Percentiles rank a stretch among this genome's conserved stretches.
These are phyloP conservation scores for Olyra latifolia DNA, from an alignment of 176 grass and related monocot genomes.

Conservation along the genomic window DNA sequence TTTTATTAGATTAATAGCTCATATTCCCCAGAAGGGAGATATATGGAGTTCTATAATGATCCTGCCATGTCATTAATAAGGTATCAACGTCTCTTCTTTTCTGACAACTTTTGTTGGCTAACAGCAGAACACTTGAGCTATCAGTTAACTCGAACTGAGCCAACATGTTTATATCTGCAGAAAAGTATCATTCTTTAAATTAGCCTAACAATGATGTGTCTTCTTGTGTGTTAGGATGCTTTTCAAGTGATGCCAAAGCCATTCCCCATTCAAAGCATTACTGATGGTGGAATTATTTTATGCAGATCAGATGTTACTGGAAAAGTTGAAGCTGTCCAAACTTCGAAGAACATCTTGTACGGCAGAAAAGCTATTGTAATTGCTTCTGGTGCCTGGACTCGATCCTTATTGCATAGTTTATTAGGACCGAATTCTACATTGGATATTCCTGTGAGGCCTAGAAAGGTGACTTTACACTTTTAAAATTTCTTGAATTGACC, in stretches of 20 bases:
- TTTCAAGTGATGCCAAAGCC: background rate
- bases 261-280: conserved; percentile 16
- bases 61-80: conserved; percentile 77
- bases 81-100: conserved; percentile 41
- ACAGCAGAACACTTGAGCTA: background rate
- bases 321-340: conserved; percentile 82
- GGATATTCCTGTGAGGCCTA: conserved; percentile 80
- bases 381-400: conserved; percentile 82
- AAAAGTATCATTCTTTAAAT: background rate
- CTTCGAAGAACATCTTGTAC: conserved; percentile 72
- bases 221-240: background rate
- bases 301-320: conserved; percentile 72
- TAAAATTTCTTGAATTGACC: conserved; percentile 22
- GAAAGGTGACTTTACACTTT: conserved; percentile 62
- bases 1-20: conserved; percentile 65
- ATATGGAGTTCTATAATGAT: conserved; percentile 81
- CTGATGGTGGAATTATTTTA: conserved; percentile 20
- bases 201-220: conserved; percentile 1
- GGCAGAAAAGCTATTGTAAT: conserved; percentile 78
- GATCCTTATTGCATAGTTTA: conserved; percentile 68
- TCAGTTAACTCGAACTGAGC: background rate
- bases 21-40: conserved; percentile 71
- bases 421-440: conserved; percentile 50
- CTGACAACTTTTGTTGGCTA: conserved; percentile 11
- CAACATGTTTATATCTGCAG: background rate